A percentile compares a stretch with the other conserved stretches of the same genome.
These are phyloP conservation scores for Tremella yokohamensis DNA, from an alignment of 768 basidiomycete genomes.

Conservation along the genomic window DNA sequence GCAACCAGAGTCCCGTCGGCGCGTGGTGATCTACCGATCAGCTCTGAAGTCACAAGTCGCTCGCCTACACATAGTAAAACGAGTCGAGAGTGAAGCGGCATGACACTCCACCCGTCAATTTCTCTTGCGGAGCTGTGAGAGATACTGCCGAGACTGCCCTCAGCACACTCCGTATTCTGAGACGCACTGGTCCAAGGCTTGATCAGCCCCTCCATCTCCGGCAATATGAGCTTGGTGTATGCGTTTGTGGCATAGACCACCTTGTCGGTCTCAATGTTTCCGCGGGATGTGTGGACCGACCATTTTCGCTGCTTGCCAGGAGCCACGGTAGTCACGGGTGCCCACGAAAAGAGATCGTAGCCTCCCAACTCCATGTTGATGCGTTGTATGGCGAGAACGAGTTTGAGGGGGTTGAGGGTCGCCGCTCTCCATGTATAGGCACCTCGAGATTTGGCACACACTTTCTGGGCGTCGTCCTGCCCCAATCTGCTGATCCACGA, in stretches of 20 bases:
- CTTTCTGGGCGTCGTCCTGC: slow-evolving; percentile 8
- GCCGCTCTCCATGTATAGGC: slow-evolving; percentile 30
- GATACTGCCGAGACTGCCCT: too few relatives aligned
- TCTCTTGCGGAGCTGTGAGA: too few relatives aligned
- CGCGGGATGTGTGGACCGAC: slow-evolving; percentile 65
- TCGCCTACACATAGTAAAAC: too few relatives aligned
- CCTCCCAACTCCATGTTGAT: slow-evolving; percentile 19
- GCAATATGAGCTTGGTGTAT: slow-evolving; percentile 74
- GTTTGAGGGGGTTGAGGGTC: slow-evolving; percentile 37
- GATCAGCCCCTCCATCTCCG: slow-evolving; percentile 55
- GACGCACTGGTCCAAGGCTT: slow-evolving; percentile 16
- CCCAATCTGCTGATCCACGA: slow-evolving; percentile 15
- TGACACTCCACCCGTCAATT: too few relatives aligned
- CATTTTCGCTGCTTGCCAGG: slow-evolving; percentile 49
- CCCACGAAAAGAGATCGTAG: slow-evolving; percentile 22
- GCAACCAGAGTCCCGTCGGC: too few relatives aligned
- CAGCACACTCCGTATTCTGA: too few relatives aligned
- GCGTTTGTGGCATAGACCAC: slow-evolving; percentile 85
- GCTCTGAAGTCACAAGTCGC: too few relatives aligned
- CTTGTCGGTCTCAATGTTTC: slow-evolving; percentile 59
- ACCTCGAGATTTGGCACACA: slow-evolving; percentile 4
- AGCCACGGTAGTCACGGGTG: slow-evolving; percentile 44
- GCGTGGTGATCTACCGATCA: too few relatives aligned
- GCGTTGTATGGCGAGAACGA: slow-evolving; percentile 24
- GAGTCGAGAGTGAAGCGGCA: too few relatives aligned